These are phyloP conservation scores for Ploettnerulaceae sp. DNA, from an alignment of 2,329 filamentous ascomycete species.

Conservation along the genomic window DNA sequence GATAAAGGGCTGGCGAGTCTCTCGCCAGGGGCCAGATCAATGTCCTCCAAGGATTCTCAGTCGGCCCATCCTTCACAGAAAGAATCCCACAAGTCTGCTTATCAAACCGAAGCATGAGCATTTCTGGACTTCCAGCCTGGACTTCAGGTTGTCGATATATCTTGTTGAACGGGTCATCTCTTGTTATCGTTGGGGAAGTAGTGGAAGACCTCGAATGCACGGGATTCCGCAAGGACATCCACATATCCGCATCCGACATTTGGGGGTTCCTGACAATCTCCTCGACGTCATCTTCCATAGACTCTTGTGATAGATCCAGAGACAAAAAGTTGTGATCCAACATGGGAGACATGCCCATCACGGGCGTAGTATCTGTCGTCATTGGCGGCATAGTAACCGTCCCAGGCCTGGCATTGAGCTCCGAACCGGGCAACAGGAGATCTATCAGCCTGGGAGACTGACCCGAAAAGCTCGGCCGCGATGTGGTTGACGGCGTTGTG, in stretches of 20 bases:
- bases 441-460: constrained; percentile 45
- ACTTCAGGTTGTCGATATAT: constrained; percentile 46
- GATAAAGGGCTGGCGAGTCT: constrained; percentile 59
- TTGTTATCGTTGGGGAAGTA: constrained; percentile 17
- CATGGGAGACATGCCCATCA: constrained; percentile 20
- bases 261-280: constrained; percentile 44
- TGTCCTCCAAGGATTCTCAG: constrained; percentile 67
- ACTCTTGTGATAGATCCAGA: constrained; percentile 25
- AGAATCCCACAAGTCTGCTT: constrained; percentile 64
- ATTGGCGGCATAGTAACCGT: constrained; percentile 26
- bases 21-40: constrained; percentile 64
- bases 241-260: constrained; percentile 26
- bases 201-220: constrained; percentile 23
- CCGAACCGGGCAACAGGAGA: constrained; percentile 44
- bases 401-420: constrained; percentile 38
- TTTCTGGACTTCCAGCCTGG: constrained; percentile 50
- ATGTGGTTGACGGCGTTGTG: constrained; percentile 29
- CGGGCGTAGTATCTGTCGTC: constrained; percentile 15
- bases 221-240: constrained; percentile 25
- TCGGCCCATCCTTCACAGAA: constrained; percentile 63
- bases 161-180: constrained; percentile 26
- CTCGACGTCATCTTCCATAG: constrained; percentile 47
- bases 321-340: constrained; percentile 24
- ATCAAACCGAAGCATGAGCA: constrained; percentile 59
- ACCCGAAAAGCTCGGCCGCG: constrained; percentile 36